A percentile compares a stretch with the other conserved stretches of the same genome.
phyloP scores from a whole-genome alignment of 176 grass and related monocot genomes.

The Chloris gayana region DNA sequence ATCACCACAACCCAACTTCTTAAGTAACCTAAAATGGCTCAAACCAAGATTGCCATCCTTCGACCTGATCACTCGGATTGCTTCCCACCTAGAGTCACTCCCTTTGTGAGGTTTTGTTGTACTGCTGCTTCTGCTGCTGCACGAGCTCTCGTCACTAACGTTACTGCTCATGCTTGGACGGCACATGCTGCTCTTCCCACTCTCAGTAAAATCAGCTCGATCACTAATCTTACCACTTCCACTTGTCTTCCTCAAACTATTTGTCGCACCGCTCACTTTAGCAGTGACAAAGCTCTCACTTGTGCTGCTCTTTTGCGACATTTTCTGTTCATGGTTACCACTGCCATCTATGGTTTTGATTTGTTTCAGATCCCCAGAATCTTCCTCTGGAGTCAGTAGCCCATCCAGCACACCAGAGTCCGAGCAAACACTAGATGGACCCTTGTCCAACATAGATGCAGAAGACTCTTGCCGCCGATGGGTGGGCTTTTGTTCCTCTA shows the following conservation, averaged over 20 bases:
- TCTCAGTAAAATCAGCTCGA: constrained; percentile 50
- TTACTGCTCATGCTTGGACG: constrained; percentile 67
- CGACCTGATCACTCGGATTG: constrained; percentile 57
- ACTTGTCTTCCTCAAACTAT: constrained; percentile 49
- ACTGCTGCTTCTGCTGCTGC: constrained; percentile 66
- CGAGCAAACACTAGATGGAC: constrained; percentile 48
- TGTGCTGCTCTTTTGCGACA: constrained; percentile 56
- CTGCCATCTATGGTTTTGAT: constrained; percentile 38
- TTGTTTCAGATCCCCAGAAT: constrained; percentile 46
- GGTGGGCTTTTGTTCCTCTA: constrained; percentile 42
- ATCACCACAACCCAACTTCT: constrained; percentile 72
- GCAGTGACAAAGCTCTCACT: constrained; percentile 70
- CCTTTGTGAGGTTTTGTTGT: constrained; percentile 68
- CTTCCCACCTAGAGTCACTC: constrained; percentile 69
- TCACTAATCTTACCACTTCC: constrained; percentile 61
- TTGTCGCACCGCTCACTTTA: constrained; percentile 59
- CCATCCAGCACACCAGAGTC: constrained; percentile 41
- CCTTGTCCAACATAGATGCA: constrained; percentile 43
- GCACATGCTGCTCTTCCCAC: constrained; percentile 76
- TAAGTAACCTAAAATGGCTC: constrained; percentile 73
- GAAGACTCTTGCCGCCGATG: constrained; percentile 45
- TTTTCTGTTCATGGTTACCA: constrained; percentile 55
- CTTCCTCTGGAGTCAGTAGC: constrained; percentile 19
- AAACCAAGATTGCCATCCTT: constrained; percentile 63
- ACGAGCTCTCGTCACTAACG: constrained; percentile 68